These are phyloP conservation scores for Neofusicoccum umdonicola DNA, from an alignment of 2,329 filamentous ascomycete species.

Conservation along the genomic window DNA sequence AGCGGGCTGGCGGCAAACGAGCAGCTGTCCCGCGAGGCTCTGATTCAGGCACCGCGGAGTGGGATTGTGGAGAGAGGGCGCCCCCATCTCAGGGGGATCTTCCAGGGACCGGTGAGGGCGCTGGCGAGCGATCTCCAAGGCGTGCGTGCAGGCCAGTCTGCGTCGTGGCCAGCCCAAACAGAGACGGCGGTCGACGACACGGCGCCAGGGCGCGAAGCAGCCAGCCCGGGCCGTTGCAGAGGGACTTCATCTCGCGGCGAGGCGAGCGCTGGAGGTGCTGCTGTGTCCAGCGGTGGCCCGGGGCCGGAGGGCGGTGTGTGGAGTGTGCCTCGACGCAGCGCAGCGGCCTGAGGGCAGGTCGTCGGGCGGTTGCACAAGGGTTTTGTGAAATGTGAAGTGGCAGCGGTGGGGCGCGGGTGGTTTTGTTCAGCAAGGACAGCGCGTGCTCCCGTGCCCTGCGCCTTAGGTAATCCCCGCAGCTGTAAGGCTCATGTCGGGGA, in stretches of 20 bases:
- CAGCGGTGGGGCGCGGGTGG: conserved; percentile 1
- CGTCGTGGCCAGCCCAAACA: not conserved
- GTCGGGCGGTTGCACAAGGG: conserved; percentile 5
- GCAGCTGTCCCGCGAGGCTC: not conserved
- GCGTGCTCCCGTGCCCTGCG: conserved; percentile 7
- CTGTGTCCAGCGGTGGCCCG: not conserved
- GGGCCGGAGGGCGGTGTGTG: conserved; percentile 8
- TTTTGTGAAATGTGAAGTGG: conserved; percentile 14
- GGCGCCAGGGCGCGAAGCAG: not conserved
- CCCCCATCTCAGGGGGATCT: conserved; percentile 9
- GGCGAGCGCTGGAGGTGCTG: not conserved
- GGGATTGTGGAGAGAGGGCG: conserved; percentile 9
- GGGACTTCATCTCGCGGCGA: not conserved
- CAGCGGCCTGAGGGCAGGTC: not conserved
- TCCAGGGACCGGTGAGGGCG: conserved; percentile 9
- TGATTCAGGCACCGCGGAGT: conserved; percentile 9
- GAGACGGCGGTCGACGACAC: no score
- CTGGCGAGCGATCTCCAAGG: not conserved
- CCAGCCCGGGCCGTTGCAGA: not conserved
- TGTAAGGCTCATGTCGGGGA: conserved; percentile 8
- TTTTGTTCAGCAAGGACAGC: conserved; percentile 13
- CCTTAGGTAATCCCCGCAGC: conserved; percentile 10
- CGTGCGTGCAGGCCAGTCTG: not conserved
- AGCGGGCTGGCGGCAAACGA: not conserved
- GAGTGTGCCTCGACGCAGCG: conserved; percentile 11